A percentile compares a stretch with the other conserved stretches of the same genome.
These are phyloP conservation scores for Austroboletus eburneus DNA, from an alignment of 768 basidiomycete species.

Conservation along the genomic window DNA sequence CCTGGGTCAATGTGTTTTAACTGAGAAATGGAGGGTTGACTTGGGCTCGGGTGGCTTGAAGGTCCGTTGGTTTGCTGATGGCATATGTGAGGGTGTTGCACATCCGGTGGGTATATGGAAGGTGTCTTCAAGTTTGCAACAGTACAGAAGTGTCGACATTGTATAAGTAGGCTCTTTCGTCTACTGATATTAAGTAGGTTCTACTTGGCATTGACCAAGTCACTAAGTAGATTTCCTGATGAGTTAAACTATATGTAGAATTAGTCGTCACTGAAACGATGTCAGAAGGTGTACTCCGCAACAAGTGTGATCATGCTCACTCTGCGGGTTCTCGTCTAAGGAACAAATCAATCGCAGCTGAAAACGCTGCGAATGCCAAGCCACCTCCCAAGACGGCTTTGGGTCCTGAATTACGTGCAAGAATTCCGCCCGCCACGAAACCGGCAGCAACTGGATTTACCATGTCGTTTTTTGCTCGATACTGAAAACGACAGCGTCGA, in stretches of 20 bases:
- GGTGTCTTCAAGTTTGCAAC: no score
- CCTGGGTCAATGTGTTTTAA: no score
- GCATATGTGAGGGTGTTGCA: no score
- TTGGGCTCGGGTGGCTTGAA: no score
- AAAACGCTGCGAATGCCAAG: constrained; percentile 90
- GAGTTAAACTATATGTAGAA: constrained; percentile 11
- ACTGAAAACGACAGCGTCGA: constrained; percentile 43
- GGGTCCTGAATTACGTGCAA: constrained; percentile 85
- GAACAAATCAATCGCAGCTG: constrained; percentile 82
- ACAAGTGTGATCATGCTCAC: constrained; percentile 37
- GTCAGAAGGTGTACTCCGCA: constrained; percentile 5
- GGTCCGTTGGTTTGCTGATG: no score
- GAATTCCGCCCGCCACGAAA: constrained; percentile 81
- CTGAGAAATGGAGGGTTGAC: no score
- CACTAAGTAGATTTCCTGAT: no score
- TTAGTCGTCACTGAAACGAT: constrained; percentile 38
- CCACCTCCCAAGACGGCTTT: constrained; percentile 86
- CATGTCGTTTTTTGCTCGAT: constrained; percentile 95
- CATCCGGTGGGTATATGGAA: no score
- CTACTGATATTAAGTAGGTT: no score
- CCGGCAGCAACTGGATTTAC: constrained; percentile 87
- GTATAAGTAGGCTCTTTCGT: no score
- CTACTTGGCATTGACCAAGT: no score
- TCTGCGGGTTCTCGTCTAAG: constrained; percentile 76
- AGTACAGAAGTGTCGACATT: no score